Conservation (phyloP, 225 moss, liverwort and hornwort species). For the Neckera pumila region DNA sequence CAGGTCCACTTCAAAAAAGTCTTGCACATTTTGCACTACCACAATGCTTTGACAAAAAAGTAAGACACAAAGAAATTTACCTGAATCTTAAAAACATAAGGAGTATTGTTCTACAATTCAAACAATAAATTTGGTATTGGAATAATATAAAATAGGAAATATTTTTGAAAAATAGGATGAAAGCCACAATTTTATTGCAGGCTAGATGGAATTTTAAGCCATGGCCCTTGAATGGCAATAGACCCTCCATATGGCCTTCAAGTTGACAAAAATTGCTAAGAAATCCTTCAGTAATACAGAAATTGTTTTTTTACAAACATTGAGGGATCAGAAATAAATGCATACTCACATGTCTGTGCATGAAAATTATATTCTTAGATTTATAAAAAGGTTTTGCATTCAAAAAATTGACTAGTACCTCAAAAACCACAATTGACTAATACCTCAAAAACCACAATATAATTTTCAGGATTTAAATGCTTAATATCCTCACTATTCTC, state of each 20-base stretch:
- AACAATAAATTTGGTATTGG: background rate
- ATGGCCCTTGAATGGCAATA: background rate
- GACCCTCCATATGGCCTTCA: background rate
- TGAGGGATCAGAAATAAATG: too few relatives aligned
- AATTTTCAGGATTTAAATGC: too few relatives aligned
- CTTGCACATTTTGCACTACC: background rate
- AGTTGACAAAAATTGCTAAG: background rate
- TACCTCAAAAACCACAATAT: background rate
- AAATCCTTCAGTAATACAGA: background rate
- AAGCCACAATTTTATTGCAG: background rate
- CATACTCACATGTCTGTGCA: accelerated
- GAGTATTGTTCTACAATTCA: background rate
- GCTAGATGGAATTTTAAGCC: background rate
- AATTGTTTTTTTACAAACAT: background rate
- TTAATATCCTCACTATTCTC: background rate
- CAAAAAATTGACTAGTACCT: background rate
- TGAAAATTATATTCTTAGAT: background rate
- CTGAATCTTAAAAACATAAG: accelerated
- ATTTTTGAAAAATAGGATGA: too few relatives aligned
- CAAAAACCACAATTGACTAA: background rate
- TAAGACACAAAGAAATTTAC: background rate
- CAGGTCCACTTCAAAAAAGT: background rate
- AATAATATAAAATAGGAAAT: background rate
- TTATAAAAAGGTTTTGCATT: background rate
- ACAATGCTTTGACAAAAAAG: background rate